Evolutionary conservation across 805 yeast genomes (phyloP), one percentile per base, ranked within the genome.

Genomic region (Candida krabiensis): DNA sequence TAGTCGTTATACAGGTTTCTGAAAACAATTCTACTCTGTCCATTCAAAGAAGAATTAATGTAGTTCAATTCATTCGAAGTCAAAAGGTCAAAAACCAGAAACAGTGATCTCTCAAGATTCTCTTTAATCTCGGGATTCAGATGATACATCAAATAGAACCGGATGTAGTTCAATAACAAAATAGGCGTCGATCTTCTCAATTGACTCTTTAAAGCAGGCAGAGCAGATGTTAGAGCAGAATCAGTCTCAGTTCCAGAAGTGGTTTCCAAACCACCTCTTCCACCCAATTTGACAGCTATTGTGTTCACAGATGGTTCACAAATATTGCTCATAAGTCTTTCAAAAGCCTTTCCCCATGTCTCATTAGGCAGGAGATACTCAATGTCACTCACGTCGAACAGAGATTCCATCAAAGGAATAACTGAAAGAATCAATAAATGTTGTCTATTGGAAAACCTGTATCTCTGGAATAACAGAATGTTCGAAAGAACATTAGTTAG

Each of bases 1-100:
- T 87, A 91, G 45, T 83, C 86, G 6, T 77, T 76, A 51, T 85
- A 87, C 28, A 90, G 53, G 0, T 76, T 67, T 53, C 73, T 80
- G 68, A 80, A 83, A 50, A 81, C 78, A 2, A 79, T 70, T 49
- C 86, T 75, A 4, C 93, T 84, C 27, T 85, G 75, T 16, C 65
- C 56, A 49, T 91, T 96, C 50, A 89, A 62, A 5, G 81, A 71
- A 3, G 80, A 70, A 53, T 77, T 85, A 15, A 83, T 72, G 23
- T 79, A 58, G 35, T 70, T 73, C 37, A 89, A 61, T 49, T 89
- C 96, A 26, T 70, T 69, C 26, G 69, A 71, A 0, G 95, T 81
- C 24, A 89, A 57, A 1, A 85, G 71, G 52, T 85, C 89, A 52
- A 90, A 78, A 2, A 86, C 64, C 34, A 75, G 61, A 50, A 73